Evolutionary conservation across 2,329 filamentous ascomycete species (phyloP), one percentile per base, ranked within the genome.

Genomic region (Pseudocercospora eumusae): DNA sequence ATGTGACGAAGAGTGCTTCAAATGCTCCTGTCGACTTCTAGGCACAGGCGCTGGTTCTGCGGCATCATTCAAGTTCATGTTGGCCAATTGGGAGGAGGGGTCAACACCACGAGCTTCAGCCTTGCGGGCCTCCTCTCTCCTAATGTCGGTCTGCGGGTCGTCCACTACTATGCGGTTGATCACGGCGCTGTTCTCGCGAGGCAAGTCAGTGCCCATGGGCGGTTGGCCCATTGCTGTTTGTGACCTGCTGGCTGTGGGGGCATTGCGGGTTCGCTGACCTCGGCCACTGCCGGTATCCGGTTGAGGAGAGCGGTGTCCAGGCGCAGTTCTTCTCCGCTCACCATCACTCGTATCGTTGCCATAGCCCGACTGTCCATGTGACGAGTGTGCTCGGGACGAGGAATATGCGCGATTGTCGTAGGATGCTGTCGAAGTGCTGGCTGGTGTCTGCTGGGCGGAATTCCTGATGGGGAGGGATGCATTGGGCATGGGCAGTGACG

Each of bases 81-180:
- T 80, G 20, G 79, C 76, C 57, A 78, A 74, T 56, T 81, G 74
- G 74, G 78, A 55, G 75, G 76, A 62, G 77, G 79, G 66, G 11
- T 74, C 50, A 56, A 74, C 60, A 70, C 84, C 73, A 8, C 68
- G 71, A 31, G 87, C 82, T 74, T 91, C 86, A 15, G 83, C 83
- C 71, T 89, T 82, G 44, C 91, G 85, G 62, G 89, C 88, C 67
- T 84, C 83, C 74, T 91, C 89, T 62, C 91, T 84, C 60, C 86
- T 86, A 61, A 90, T 79, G 72, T 93, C 90, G 50, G 88, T 86
- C 66, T 88, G 84, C 6, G 90, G 90, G 68, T 91, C 89, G 55
- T 89, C 89, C 25, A 92, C 84, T 65, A 93, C 81, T 65, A 93
- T 86, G 64, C 89, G 86, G 74, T 90, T 91, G 66, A 96, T 83